Conservation (phyloP, 768 basidiomycete genomes). For the Boletus huronensis region DNA sequence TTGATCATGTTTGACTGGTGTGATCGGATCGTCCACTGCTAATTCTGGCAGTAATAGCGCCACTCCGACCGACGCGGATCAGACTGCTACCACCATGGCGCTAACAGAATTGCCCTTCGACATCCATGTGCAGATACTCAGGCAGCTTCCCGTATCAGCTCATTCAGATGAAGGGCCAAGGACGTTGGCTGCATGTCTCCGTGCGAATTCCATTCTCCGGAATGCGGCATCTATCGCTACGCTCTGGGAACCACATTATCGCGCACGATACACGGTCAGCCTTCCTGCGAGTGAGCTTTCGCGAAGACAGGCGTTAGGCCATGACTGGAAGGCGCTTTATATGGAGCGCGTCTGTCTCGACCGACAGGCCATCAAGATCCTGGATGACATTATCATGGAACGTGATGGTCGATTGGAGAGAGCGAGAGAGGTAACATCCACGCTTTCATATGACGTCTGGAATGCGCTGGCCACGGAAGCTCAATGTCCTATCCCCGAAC, state of each 20-base stretch:
- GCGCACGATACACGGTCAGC: conserved; percentile 43
- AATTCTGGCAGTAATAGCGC: background rate
- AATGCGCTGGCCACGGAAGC: conserved; percentile 45
- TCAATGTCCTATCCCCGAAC: conserved; percentile 33
- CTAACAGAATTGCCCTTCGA: conserved; percentile 32
- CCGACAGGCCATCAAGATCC: conserved; percentile 34
- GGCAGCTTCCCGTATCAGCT: conserved; percentile 28
- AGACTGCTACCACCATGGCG: conserved; percentile 14
- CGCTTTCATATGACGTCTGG: conserved; percentile 53
- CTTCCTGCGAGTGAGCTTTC: conserved; percentile 35
- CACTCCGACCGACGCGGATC: background rate
- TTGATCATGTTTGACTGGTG: background rate
- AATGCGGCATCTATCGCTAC: conserved; percentile 40
- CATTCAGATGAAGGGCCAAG: conserved; percentile 22
- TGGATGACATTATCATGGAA: conserved; percentile 40
- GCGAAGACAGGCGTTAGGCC: conserved; percentile 27
- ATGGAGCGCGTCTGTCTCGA: conserved; percentile 44
- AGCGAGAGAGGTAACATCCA: conserved; percentile 38
- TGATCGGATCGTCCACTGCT: background rate
- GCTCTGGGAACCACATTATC: conserved; percentile 56
- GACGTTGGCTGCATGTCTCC: conserved; percentile 41
- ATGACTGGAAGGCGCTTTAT: conserved; percentile 50
- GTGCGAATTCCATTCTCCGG: conserved; percentile 37
- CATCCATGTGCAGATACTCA: conserved; percentile 37
- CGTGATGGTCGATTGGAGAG: conserved; percentile 37